Conservation (phyloP, 2,329 filamentous ascomycete genomes). For the Cladosporium sp. region DNA sequence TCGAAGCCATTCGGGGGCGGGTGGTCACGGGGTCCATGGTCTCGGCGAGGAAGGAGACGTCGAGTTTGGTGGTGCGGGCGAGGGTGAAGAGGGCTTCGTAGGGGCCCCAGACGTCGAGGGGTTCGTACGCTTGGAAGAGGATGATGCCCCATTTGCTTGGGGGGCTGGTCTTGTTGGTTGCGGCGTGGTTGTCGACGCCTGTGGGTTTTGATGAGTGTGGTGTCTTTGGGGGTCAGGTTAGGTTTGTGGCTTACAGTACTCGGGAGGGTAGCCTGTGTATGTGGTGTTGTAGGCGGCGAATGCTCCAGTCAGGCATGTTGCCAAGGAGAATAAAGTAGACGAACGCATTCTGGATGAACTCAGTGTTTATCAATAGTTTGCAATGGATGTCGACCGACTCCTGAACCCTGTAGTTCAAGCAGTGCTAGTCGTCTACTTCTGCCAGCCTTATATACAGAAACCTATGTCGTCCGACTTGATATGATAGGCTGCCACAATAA, state of each 20-base stretch:
- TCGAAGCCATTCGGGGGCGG: conserved; percentile 11
- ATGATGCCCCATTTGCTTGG: conserved; percentile 20
- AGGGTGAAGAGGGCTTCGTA: conserved; percentile 50
- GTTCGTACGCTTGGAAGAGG: conserved; percentile 17
- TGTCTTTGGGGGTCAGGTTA: not conserved
- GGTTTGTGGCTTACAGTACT: not conserved
- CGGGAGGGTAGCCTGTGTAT: conserved; percentile 18
- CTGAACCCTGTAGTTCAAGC: not conserved
- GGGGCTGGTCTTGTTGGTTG: not conserved
- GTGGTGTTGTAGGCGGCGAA: conserved; percentile 1
- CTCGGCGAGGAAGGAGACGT: conserved; percentile 39
- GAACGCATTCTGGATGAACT: not conserved
- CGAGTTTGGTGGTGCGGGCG: conserved; percentile 32
- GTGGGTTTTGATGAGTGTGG: not conserved
- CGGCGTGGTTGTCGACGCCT: conserved; percentile 2
- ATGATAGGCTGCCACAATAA: not conserved
- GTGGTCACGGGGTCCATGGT: conserved; percentile 41
- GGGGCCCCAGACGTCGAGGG: conserved; percentile 43
- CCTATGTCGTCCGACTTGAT: not conserved
- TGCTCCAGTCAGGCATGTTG: not conserved
- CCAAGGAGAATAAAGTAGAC: not conserved
- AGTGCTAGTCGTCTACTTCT: not conserved
- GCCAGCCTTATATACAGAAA: not conserved
- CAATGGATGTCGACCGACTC: not conserved
- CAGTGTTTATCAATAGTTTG: not conserved